These are phyloP conservation scores for Pyrus bretschneideri DNA, from an alignment of 306 rosid species.

Conservation along the genomic window DNA sequence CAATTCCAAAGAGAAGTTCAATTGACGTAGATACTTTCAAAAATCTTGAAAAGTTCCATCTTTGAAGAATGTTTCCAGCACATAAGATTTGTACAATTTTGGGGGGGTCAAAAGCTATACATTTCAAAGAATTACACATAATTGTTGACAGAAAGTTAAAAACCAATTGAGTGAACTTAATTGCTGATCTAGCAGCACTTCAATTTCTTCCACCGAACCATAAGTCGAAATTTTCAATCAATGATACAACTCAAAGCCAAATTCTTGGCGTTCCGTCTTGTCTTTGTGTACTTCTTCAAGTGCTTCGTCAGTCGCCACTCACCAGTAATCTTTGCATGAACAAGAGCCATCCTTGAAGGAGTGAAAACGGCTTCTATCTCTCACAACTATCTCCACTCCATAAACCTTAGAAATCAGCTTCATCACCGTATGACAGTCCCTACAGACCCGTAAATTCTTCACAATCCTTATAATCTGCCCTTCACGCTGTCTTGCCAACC, in stretches of 20 bases:
- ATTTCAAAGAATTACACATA: not conserved
- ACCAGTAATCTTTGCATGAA: slow-evolving; percentile 84
- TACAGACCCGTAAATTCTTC: slow-evolving; percentile 73
- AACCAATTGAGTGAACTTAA: not conserved
- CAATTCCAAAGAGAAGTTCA: too few species aligned
- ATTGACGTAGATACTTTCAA: too few species aligned
- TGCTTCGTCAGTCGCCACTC: not conserved
- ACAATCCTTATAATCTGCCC: slow-evolving; percentile 61
- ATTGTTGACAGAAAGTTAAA: not conserved
- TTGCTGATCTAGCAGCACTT: not conserved
- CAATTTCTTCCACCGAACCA: not conserved
- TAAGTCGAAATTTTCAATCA: not conserved
- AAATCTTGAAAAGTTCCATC: not conserved
- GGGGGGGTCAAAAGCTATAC: not conserved
- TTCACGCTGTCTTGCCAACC: slow-evolving; percentile 47
- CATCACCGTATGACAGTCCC: slow-evolving; percentile 80
- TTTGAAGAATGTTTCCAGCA: not conserved
- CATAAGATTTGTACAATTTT: not conserved
- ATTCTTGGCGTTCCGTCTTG: not conserved
- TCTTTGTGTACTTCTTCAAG: not conserved
- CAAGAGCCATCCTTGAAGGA: slow-evolving; percentile 58
- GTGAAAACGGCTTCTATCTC: slow-evolving; percentile 91
- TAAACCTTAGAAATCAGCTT: slow-evolving; percentile 68
- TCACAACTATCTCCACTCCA: slow-evolving; percentile 53
- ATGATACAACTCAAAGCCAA: not conserved